Percentiles rank a stretch among this genome's conserved stretches.
Conservation (phyloP, 2,329 filamentous ascomycete species). For the Parastagonospora avenae region DNA sequence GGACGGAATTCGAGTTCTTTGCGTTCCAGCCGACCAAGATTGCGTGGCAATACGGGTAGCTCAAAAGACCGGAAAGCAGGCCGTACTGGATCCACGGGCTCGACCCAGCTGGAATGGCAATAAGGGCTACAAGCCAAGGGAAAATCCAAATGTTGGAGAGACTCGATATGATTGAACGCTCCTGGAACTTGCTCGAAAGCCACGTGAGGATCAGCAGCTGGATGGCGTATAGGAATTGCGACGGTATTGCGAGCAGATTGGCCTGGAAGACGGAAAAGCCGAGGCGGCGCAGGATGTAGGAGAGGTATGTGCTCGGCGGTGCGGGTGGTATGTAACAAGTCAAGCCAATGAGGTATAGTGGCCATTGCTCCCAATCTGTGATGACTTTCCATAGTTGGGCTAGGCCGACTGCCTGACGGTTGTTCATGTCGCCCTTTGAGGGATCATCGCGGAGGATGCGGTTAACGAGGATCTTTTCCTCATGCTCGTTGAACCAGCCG, state of each 20-base stretch:
- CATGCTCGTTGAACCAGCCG: slow-evolving; percentile 66
- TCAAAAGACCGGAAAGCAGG: slow-evolving; percentile 55
- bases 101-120: slow-evolving; percentile 51
- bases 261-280: slow-evolving; percentile 68
- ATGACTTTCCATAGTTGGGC: slow-evolving; percentile 27
- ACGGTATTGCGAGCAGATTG: slow-evolving; percentile 67
- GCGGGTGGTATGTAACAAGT: slow-evolving; percentile 48
- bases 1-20: slow-evolving; percentile 47
- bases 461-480: slow-evolving; percentile 67
- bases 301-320: slow-evolving; percentile 49
- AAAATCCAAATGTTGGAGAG: slow-evolving; percentile 64
- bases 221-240: slow-evolving; percentile 43
- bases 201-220: slow-evolving; percentile 53
- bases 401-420: slow-evolving; percentile 32
- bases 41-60: slow-evolving; percentile 60
- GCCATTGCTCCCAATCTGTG: slow-evolving; percentile 40
- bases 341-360: slow-evolving; percentile 44
- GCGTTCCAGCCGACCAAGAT: slow-evolving; percentile 49
- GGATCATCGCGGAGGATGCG: slow-evolving; percentile 63
- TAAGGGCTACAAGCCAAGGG: slow-evolving; percentile 61
- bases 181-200: slow-evolving; percentile 54
- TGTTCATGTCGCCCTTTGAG: slow-evolving; percentile 61
- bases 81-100: slow-evolving; percentile 60
- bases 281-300: slow-evolving; percentile 61
- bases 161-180: slow-evolving; percentile 54